A percentile compares a stretch with the other conserved stretches of the same genome.
phyloP scores from a whole-genome alignment of 1,284 basidiomycete genomes.

The Heterobasidion annosum region DNA sequence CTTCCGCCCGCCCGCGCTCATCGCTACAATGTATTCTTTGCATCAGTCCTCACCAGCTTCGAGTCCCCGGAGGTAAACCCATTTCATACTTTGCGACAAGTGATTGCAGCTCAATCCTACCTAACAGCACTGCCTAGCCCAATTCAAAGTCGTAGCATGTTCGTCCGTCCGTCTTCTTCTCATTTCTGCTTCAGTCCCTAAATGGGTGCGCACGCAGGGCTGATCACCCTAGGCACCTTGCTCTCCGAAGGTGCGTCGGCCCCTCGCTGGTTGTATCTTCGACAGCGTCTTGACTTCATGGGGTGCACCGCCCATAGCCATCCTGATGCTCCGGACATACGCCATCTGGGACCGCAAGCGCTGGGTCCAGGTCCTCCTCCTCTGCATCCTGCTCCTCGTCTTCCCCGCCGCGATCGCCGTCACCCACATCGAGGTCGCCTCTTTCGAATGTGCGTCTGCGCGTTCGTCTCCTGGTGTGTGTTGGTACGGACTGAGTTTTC shows the following conservation, averaged over 20 bases:
- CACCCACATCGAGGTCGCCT: slow-evolving; percentile 22
- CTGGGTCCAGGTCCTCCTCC: slow-evolving; percentile 16
- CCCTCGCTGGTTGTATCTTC: too few species aligned
- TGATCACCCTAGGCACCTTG: background rate
- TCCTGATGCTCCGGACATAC: slow-evolving; percentile 32
- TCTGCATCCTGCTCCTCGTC: slow-evolving; percentile 1
- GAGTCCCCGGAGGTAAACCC: background rate
- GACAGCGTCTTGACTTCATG: too few species aligned
- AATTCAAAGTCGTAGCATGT: background rate
- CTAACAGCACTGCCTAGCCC: too few species aligned
- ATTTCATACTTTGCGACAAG: too few species aligned
- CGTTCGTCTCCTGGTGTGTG: background rate
- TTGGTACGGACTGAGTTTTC: too few species aligned
- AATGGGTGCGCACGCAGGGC: background rate
- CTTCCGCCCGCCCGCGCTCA: background rate
- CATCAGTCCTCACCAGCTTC: slow-evolving; percentile 4
- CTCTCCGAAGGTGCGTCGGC: background rate
- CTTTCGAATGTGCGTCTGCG: slow-evolving; percentile 22
- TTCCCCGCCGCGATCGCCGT: slow-evolving; percentile 23
- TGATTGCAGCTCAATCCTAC: too few species aligned
- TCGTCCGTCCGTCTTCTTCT: background rate
- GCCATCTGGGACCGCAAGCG: slow-evolving; percentile 31
- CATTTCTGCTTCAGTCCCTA: background rate
- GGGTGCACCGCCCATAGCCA: slow-evolving; percentile 7
- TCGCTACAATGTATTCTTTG: background rate